phyloP scores from a whole-genome alignment of 768 basidiomycete species.

The Calvatia gigantea region DNA sequence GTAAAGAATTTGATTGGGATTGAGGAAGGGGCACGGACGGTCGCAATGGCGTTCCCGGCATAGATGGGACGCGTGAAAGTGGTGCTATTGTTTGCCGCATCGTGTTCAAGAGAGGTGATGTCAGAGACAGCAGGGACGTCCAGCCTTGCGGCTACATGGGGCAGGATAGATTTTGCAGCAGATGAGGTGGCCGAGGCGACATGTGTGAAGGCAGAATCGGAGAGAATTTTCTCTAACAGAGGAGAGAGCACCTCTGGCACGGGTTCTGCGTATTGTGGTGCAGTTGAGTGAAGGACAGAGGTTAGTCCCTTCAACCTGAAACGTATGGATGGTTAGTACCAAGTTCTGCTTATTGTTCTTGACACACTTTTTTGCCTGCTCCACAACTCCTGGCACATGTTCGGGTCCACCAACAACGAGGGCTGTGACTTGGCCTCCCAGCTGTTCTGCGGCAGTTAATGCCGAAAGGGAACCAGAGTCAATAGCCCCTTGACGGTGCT shows the following conservation, averaged over 20 bases:
- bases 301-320: constrained; percentile 68
- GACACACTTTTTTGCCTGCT: constrained; percentile 75
- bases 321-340: constrained; percentile 12
- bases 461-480: constrained; percentile 87
- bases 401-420: constrained; percentile 68
- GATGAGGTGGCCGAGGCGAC: constrained; percentile 91
- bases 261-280: constrained; percentile 62
- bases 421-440: constrained; percentile 85
- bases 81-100: constrained; percentile 64
- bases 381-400: constrained; percentile 61
- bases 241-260: constrained; percentile 82
- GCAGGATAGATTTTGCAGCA: constrained; percentile 87
- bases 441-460: constrained; percentile 81
- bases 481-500: constrained; percentile 78
- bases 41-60: constrained; percentile 95
- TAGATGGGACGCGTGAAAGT: constrained; percentile 95
- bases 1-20: constrained; percentile 92
- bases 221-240: constrained; percentile 72
- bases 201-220: constrained; percentile 74
- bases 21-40: constrained; percentile 75
- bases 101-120: constrained; percentile 78
- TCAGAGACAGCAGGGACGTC: constrained; percentile 91
- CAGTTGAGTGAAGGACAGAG: constrained; percentile 64
- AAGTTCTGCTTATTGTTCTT: constrained; percentile 12
- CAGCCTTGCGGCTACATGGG: constrained; percentile 87